phyloP scores from a whole-genome alignment of 2,329 filamentous ascomycete genomes.

The Penicillium capsulatum region DNA sequence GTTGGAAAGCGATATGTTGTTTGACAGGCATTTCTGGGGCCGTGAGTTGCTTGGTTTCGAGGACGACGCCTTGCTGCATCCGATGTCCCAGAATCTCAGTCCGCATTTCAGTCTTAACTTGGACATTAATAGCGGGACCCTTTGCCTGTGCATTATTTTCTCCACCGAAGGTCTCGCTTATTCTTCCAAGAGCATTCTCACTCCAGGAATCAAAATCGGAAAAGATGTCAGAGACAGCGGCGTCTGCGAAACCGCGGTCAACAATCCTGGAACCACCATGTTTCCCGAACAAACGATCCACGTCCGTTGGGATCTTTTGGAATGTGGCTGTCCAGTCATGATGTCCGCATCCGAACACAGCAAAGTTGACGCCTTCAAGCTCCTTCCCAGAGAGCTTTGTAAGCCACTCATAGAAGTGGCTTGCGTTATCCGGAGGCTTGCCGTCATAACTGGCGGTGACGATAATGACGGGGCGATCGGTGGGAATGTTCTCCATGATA shows the following conservation, averaged over 20 bases:
- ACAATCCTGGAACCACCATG: conserved; percentile 50
- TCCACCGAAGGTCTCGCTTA: conserved; percentile 38
- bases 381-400: conserved; percentile 49
- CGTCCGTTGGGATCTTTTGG: conserved; percentile 61
- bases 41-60: conserved; percentile 52
- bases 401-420: conserved; percentile 65
- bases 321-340: conserved; percentile 56
- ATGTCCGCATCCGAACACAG: conserved; percentile 67
- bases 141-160: too few species aligned
- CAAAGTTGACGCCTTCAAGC: conserved; percentile 57
- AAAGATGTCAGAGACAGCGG: conserved; percentile 61
- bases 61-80: conserved; percentile 58
- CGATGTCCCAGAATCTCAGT: conserved; percentile 60
- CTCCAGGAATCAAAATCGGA: conserved; percentile 66
- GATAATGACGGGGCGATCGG: conserved; percentile 59
- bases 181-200: conserved; percentile 52
- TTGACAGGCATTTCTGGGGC: conserved; percentile 53
- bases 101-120: conserved; percentile 50
- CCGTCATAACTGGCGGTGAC: conserved; percentile 72
- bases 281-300: conserved; percentile 54
- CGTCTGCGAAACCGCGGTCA: conserved; percentile 56
- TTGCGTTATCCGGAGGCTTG: conserved; percentile 67
- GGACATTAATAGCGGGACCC: too few species aligned
- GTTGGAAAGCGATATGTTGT: conserved; percentile 62
- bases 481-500: conserved; percentile 58